Evolutionary conservation across 2,329 filamentous ascomycete genomes (phyloP).

Genomic region (Helotiales sp.): DNA sequence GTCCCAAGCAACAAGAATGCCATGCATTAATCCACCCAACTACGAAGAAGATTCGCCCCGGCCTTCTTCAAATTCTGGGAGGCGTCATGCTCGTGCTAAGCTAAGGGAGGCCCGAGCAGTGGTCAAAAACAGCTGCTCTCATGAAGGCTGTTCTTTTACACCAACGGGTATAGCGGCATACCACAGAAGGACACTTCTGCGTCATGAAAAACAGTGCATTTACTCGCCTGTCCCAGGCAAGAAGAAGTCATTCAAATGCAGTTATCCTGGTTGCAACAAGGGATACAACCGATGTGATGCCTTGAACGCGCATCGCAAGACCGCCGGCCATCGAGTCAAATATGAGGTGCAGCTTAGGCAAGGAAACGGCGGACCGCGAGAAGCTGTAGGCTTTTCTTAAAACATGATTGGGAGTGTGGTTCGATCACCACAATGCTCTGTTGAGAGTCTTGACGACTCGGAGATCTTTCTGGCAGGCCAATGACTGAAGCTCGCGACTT

Average conservation of each 20-base stretch:
- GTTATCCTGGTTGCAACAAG: not conserved
- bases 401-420: not conserved
- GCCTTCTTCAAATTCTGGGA: not conserved
- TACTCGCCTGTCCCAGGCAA: not conserved
- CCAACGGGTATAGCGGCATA: not conserved
- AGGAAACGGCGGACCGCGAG: not conserved
- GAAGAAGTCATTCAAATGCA: not conserved
- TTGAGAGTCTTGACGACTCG: not conserved
- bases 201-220: not conserved
- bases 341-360: not conserved
- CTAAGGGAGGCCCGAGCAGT: not conserved
- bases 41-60: not conserved
- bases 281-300: not conserved
- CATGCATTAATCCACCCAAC: not conserved
- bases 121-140: not conserved
- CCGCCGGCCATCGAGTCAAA: not conserved
- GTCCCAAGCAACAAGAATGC: not conserved
- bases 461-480: slow-evolving; percentile 2
- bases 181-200: not conserved
- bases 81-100: not conserved
- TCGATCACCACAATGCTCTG: not conserved
- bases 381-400: not conserved
- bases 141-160: not conserved
- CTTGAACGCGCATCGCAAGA: not conserved
- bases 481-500: not conserved